Conservation (phyloP, 2,329 filamentous ascomycete genomes). For the Calonectria fujianensis region DNA sequence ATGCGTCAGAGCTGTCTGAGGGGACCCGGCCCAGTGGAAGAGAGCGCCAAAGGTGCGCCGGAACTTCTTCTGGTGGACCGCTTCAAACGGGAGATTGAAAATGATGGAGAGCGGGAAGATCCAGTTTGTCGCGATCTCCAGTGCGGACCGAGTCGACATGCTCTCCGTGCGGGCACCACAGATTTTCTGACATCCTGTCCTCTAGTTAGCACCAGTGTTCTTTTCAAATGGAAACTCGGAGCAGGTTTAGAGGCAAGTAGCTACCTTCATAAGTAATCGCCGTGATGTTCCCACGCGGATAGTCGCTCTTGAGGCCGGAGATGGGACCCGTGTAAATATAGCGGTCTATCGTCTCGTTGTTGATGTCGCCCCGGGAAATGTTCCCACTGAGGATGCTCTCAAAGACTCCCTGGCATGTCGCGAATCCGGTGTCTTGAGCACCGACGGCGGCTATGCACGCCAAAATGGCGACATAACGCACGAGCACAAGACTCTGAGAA, state of each 20-base stretch:
- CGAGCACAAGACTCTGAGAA: background rate
- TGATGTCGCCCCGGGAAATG: background rate
- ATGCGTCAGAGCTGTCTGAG: slow-evolving; percentile 31
- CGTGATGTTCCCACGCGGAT: slow-evolving; percentile 7
- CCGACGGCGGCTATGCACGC: slow-evolving; percentile 12
- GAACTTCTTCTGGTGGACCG: slow-evolving; percentile 32
- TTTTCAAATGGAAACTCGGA: background rate
- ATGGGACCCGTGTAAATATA: slow-evolving; percentile 6
- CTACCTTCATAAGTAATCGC: slow-evolving; percentile 8
- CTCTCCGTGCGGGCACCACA: slow-evolving; percentile 17
- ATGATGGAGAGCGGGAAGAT: slow-evolving; percentile 32
- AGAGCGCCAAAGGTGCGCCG: slow-evolving; percentile 21
- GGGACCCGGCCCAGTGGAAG: slow-evolving; percentile 31
- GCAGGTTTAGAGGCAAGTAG: no score
- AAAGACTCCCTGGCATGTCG: slow-evolving; percentile 3
- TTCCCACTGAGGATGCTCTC: background rate
- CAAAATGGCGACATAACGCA: slow-evolving; percentile 2
- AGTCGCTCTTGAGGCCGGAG: slow-evolving; percentile 2
- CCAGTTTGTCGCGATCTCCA: slow-evolving; percentile 33
- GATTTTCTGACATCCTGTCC: slow-evolving; percentile 22
- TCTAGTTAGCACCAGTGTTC: background rate
- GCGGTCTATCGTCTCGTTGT: background rate
- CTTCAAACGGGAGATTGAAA: slow-evolving; percentile 29
- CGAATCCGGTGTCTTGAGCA: slow-evolving; percentile 6
- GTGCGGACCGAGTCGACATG: slow-evolving; percentile 27